Evolutionary conservation across 805 yeast genomes (phyloP), one percentile per base, ranked within the genome.

Genomic region (Cyberlindnera mycetangii): DNA sequence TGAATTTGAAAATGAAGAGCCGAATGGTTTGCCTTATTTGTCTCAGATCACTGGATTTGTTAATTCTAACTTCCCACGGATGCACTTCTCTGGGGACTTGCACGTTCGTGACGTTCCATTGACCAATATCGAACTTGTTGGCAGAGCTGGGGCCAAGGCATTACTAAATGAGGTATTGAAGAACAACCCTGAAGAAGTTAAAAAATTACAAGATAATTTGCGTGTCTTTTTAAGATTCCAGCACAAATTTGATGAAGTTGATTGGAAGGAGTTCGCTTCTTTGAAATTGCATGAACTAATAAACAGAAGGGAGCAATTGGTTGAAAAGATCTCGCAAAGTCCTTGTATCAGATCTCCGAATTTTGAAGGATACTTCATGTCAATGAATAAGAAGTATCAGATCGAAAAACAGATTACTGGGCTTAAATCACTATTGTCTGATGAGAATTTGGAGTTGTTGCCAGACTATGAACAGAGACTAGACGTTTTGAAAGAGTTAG

Each of bases 401-500:
- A 59, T 85, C 18, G 70, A 73, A 44, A 56, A 62, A 12, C 71
- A 81, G 47, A 81, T 90, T 18, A 74, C 68, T 10, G 63, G 72
- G 0, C 62, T 88, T 54, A 79, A 79, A 54, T 71, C 75, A 37
- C 67, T 84, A 38, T 76, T 89, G 51, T 83, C 95, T 1, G 95
- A 88, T 47, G 96, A 90, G 54, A 93, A 90, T 57, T 68, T 93
- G 56, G 96, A 88, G 52, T 69, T 93, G 37, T 71, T 93, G 30
- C 98, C 99, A 0, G 97, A 93, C 60, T 93, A 93, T 60, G 95
- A 89, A 58, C 95, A 88, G 63, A 78, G 99, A 54, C 68, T 93
- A 32, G 75, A 74, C 32, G 96, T 93, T 3, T 70, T 93, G 45
- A 76, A 80, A 55, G 78, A 76, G n/a, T 70, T 89, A n/a, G 87